Evolutionary conservation across 805 yeast genomes (phyloP).

Genomic region (Saccharomycopsis sp.): DNA sequence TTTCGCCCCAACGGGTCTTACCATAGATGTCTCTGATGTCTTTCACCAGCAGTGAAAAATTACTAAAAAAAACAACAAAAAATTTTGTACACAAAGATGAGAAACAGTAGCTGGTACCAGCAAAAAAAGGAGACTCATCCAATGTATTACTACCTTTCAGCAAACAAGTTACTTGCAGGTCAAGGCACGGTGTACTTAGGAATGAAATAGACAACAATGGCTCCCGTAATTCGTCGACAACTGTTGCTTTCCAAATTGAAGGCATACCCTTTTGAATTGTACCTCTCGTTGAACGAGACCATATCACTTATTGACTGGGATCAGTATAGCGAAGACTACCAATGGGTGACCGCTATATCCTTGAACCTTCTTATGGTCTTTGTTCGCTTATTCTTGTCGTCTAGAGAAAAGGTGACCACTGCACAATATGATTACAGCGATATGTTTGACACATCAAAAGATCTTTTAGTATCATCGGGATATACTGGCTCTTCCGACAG

Average conservation of each 20-base stretch:
- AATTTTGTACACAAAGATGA: background rate
- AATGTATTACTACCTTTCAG: too few species aligned
- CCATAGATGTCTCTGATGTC: too few species aligned
- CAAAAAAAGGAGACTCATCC: too few species aligned
- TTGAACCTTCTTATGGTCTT: constrained; percentile 1
- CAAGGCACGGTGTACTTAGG: too few species aligned
- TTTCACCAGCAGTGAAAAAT: background rate
- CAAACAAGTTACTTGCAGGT: too few species aligned
- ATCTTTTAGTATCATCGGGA: background rate
- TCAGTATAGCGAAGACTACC: constrained; percentile 3
- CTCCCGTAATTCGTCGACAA: constrained; percentile 2
- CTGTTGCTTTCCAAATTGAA: background rate
- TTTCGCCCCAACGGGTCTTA: too few species aligned
- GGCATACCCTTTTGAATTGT: constrained; percentile 13
- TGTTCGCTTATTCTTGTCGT: background rate
- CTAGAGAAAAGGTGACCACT: background rate
- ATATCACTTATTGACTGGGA: constrained; percentile 14
- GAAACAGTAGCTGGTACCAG: background rate
- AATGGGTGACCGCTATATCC: background rate
- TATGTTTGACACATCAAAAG: constrained; percentile 12
- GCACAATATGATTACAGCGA: constrained; percentile 9
- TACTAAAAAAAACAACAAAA: background rate
- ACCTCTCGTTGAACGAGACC: constrained; percentile 8
- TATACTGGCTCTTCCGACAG: background rate
- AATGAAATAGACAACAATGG: background rate